Evolutionary conservation across 2,329 filamentous ascomycete species (phyloP).

Genomic region (Hirsutella minnesotensis): DNA sequence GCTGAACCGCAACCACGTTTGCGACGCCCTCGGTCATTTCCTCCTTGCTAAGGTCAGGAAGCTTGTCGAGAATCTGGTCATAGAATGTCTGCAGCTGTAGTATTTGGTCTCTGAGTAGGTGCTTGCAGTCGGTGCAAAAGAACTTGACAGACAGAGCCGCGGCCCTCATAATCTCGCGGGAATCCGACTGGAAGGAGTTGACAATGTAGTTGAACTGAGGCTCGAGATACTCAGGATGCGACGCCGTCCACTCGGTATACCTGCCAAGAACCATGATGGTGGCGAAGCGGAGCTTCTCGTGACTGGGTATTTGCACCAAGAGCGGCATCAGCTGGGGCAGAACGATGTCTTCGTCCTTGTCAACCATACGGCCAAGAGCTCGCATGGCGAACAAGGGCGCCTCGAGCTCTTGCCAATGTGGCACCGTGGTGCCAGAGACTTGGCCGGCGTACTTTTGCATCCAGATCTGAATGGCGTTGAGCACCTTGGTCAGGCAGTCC

Average conservation of each 20-base stretch:
- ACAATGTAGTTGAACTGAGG: conserved; percentile 94
- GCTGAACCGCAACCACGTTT: conserved; percentile 79
- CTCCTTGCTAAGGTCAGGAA: conserved; percentile 80
- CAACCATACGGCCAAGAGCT: conserved; percentile 93
- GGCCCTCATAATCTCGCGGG: conserved; percentile 81
- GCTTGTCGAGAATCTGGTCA: conserved; percentile 72
- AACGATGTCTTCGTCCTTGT: conserved; percentile 75
- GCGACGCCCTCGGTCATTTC: conserved; percentile 95
- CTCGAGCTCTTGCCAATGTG: conserved; percentile 93
- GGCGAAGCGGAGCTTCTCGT: conserved; percentile 96
- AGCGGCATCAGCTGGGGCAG: conserved; percentile 86
- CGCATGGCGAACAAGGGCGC: conserved; percentile 91
- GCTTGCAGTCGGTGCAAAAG: conserved; percentile 90
- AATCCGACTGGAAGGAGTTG: conserved; percentile 77
- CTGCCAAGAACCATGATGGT: conserved; percentile 94
- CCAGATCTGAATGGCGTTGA: conserved; percentile 78
- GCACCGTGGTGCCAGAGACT: conserved; percentile 62
- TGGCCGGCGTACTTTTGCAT: conserved; percentile 70
- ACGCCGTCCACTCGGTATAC: conserved; percentile 96
- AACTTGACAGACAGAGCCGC: conserved; percentile 93
- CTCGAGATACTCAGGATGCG: conserved; percentile 85
- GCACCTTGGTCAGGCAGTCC: conserved; percentile 82
- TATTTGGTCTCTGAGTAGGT: conserved; percentile 73
- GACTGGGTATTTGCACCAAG: conserved; percentile 84
- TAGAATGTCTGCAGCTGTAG: conserved; percentile 86